Percentiles rank a stretch among this genome's conserved stretches.
Evolutionary conservation across 345 rosid genomes (phyloP).

Genomic region (Sonneratia alba): DNA sequence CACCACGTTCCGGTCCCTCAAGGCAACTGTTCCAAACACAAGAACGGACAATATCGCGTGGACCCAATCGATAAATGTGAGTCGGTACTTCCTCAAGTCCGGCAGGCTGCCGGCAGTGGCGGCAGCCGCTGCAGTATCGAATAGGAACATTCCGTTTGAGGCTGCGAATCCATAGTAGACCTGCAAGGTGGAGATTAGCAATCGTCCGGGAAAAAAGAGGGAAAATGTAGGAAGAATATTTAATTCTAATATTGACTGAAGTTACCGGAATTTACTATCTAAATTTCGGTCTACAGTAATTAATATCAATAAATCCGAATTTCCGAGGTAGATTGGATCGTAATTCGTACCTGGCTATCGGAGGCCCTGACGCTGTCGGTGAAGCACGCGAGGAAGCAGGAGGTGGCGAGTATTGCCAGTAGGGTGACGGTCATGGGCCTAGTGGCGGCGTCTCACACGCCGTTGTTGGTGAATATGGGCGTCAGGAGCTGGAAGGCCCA

Average conservation of each 20-base stretch:
- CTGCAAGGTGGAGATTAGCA: background rate
- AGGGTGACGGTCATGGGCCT: slow-evolving; percentile 49
- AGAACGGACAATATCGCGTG: slow-evolving; percentile 57
- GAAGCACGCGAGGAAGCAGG: slow-evolving; percentile 75
- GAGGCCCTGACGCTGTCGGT: slow-evolving; percentile 54
- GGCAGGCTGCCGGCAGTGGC: slow-evolving; percentile 25
- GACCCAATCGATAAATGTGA: slow-evolving; percentile 46
- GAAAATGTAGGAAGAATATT: no score
- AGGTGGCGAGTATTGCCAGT: slow-evolving; percentile 46
- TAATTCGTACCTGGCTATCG: slow-evolving; percentile 27
- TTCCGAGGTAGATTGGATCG: no score
- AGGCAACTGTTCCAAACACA: slow-evolving; percentile 61
- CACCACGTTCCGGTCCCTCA: slow-evolving; percentile 65
- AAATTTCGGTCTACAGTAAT: no score
- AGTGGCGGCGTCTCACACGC: slow-evolving; percentile 59
- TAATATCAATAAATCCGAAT: no score
- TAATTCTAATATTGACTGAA: no score
- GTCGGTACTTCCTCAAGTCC: slow-evolving; percentile 39
- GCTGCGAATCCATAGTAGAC: slow-evolving; percentile 76
- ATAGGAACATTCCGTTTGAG: slow-evolving; percentile 56
- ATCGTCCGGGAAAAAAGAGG: background rate
- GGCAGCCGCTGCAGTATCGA: slow-evolving; percentile 38
- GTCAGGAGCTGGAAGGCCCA: slow-evolving; percentile 75
- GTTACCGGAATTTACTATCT: no score
- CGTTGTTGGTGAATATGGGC: slow-evolving; percentile 76